These are phyloP conservation scores for Candida saitoana DNA, from an alignment of 805 yeast species.

Conservation along the genomic window DNA sequence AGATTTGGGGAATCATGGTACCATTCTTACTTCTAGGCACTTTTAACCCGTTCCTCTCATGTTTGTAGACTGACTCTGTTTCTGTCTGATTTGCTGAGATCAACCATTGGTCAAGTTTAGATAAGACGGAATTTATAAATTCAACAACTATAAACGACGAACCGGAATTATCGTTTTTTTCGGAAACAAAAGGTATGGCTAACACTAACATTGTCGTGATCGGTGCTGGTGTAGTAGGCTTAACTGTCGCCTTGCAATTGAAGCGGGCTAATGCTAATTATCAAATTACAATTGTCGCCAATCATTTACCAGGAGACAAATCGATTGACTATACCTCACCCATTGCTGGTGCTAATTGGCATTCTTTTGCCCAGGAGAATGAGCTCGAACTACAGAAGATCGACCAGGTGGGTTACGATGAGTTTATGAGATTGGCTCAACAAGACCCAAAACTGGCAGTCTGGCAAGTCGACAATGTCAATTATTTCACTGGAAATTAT, in stretches of 20 bases:
- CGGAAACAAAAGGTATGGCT: neutral
- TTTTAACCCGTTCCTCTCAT: too few species aligned
- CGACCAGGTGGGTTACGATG: slow-evolving; percentile 48
- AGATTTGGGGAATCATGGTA: too few species aligned
- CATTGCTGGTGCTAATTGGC: slow-evolving; percentile 73
- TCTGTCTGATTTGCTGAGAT: neutral
- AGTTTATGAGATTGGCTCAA: slow-evolving; percentile 44
- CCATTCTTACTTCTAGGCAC: too few species aligned
- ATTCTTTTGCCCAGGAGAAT: slow-evolving; percentile 47
- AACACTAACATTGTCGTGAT: slow-evolving; percentile 14
- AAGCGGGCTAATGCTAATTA: slow-evolving; percentile 16
- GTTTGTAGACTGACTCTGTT: too few species aligned
- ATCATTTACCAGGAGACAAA: slow-evolving; percentile 53
- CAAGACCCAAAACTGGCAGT: slow-evolving; percentile 50
- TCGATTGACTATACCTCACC: slow-evolving; percentile 56
- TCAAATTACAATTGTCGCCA: slow-evolving; percentile 29
- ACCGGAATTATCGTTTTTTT: neutral
- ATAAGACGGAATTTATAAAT: too few species aligned
- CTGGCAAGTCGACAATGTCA: slow-evolving; percentile 17
- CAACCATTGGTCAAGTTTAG: too few species aligned
- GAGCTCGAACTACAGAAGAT: slow-evolving; percentile 35
- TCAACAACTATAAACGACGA: too few species aligned
- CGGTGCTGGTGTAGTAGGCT: slow-evolving; percentile 38
- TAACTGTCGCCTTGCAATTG: slow-evolving; percentile 32
- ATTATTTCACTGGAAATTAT: slow-evolving; percentile 14